These are phyloP conservation scores for Leishmania arabica DNA, from an alignment of 208 protist species.

Conservation along the genomic window DNA sequence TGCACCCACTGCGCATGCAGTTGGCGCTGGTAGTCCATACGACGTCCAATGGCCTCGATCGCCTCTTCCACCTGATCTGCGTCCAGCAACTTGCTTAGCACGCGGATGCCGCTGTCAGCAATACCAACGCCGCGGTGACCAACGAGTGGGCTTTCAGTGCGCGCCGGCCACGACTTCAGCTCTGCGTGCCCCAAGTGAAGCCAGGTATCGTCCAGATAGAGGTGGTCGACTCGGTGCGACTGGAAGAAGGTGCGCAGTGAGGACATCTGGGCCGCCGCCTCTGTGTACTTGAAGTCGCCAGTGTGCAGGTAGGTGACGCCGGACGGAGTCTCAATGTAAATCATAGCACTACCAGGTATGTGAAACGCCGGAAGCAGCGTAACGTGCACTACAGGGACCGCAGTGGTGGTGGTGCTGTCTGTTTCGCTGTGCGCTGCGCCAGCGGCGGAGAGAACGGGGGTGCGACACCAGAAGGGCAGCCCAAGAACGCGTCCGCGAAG, in stretches of 20 bases:
- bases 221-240: constrained; percentile 65
- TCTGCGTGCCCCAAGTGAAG: constrained; percentile 60
- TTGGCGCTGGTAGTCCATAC: constrained; percentile 55
- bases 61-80: constrained; percentile 61
- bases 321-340: constrained; percentile 61
- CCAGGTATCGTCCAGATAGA: constrained; percentile 88
- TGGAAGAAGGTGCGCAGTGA: constrained; percentile 52
- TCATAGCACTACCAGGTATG: constrained; percentile 82
- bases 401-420: not conserved
- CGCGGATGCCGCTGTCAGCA: constrained; percentile 27
- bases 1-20: constrained; percentile 18
- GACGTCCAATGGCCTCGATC: constrained; percentile 66
- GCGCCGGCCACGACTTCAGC: constrained; percentile 7
- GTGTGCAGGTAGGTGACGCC: constrained; percentile 74
- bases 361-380: constrained; percentile 71
- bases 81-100: constrained; percentile 70
- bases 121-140: not conserved
- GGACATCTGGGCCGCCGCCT: constrained; percentile 13
- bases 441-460: constrained; percentile 14
- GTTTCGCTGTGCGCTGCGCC: not conserved
- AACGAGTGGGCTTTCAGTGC: not conserved
- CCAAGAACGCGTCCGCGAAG: constrained; percentile 31
- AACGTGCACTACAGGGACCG: constrained; percentile 27
- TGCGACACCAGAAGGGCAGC: constrained; percentile 45
- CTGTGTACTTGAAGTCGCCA: constrained; percentile 79